phyloP scores from a whole-genome alignment of 306 rosid genomes.

The Cyamopsis tetragonoloba region DNA sequence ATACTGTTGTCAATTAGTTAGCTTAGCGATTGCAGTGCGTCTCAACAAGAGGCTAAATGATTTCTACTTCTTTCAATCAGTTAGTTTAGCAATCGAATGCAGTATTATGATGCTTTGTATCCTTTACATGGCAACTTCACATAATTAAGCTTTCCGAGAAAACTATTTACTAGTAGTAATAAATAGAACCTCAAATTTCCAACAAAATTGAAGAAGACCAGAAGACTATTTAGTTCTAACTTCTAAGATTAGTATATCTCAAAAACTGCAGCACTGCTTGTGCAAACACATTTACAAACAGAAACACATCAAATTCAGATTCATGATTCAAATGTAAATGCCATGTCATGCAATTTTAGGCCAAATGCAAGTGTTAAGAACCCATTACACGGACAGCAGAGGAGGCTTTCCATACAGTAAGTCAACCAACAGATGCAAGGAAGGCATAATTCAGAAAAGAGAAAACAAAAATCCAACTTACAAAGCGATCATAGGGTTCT shows the following conservation, averaged over 20 bases:
- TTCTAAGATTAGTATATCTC: background rate
- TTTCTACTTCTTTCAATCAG: background rate
- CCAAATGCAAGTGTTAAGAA: background rate
- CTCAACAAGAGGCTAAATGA: background rate
- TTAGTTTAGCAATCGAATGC: background rate
- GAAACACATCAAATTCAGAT: slow-evolving; percentile 3
- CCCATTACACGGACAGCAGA: slow-evolving; percentile 14
- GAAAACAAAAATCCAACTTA: slow-evolving; percentile 41
- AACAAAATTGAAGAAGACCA: slow-evolving; percentile 3
- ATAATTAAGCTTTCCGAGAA: background rate
- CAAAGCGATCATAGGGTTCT: slow-evolving; percentile 70
- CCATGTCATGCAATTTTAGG: background rate
- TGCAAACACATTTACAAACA: background rate
- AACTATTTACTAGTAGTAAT: slow-evolving; percentile 6
- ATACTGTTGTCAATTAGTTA: background rate
- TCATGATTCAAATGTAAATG: slow-evolving; percentile 10
- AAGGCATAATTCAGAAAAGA: background rate
- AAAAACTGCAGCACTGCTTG: background rate
- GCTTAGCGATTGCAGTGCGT: background rate
- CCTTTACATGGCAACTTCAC: background rate
- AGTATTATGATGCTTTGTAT: background rate
- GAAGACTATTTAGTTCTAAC: background rate
- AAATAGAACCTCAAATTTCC: background rate
- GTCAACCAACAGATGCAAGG: slow-evolving; percentile 1
- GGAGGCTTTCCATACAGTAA: background rate